phyloP scores from a whole-genome alignment of 1,139 yeast genomes.

The Taiozyma sp. region DNA sequence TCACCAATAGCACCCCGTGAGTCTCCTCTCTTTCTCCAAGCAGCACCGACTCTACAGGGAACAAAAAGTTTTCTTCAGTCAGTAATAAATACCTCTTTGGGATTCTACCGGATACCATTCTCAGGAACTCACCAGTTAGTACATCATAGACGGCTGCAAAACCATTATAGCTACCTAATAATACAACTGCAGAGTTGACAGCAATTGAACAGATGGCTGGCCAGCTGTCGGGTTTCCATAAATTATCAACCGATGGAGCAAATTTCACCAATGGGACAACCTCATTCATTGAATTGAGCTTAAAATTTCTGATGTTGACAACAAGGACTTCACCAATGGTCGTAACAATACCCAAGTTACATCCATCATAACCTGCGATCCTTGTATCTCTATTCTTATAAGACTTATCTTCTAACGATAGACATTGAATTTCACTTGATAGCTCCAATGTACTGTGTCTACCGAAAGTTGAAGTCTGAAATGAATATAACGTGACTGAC shows the following conservation, averaged over 20 bases:
- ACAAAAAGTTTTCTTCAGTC: slow-evolving; percentile 17
- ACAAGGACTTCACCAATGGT: slow-evolving; percentile 32
- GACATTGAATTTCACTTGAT: slow-evolving; percentile 38
- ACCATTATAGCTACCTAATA: slow-evolving; percentile 64
- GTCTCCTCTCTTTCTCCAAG: slow-evolving; percentile 42
- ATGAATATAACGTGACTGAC: slow-evolving; percentile 25
- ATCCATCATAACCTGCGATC: slow-evolving; percentile 54
- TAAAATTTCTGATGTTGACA: slow-evolving; percentile 35
- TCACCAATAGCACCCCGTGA: slow-evolving; percentile 52
- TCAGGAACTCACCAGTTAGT: slow-evolving; percentile 50
- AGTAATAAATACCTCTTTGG: slow-evolving; percentile 38
- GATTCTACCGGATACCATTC: slow-evolving; percentile 43
- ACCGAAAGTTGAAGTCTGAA: slow-evolving; percentile 24
- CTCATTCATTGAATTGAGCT: slow-evolving; percentile 17
- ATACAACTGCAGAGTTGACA: slow-evolving; percentile 38
- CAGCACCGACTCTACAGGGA: slow-evolving; percentile 39
- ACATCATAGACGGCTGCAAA: slow-evolving; percentile 58
- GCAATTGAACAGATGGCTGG: slow-evolving; percentile 37
- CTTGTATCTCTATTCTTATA: slow-evolving; percentile 24
- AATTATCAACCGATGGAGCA: slow-evolving; percentile 27
- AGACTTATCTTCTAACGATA: slow-evolving; percentile 28
- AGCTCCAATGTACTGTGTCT: slow-evolving; percentile 20
- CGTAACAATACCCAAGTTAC: slow-evolving; percentile 42
- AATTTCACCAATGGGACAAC: slow-evolving; percentile 23
- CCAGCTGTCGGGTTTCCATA: slow-evolving; percentile 21